Evolutionary conservation across 1,284 basidiomycete genomes (phyloP), one percentile per base, ranked within the genome.

Genomic region (Puccinia polysora): DNA sequence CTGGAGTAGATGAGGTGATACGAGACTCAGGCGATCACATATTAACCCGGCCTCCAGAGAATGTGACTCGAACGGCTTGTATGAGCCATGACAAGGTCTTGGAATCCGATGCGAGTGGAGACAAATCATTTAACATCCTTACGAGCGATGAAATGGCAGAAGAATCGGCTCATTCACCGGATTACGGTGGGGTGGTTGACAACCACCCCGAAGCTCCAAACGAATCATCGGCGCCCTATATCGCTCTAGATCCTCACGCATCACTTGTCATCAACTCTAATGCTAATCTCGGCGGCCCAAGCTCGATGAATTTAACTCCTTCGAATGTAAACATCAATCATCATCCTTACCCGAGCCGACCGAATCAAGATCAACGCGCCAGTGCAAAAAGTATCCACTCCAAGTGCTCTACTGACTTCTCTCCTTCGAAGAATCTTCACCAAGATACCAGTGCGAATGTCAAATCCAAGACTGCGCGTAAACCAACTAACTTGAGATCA

Each of bases 111-210:
- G 32, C n/a, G 5, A 45, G 8, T 36, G 58, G 34, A 4, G 58
- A 60, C 23, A 45, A 38, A n/a, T 43, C 58, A 1, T 8, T 60
- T 14, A 60, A 60, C 40, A 60, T 60, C 12, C 36, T 60, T n/a
- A 60, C 38, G n/a, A 60, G 58, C 15, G 58, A 60, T 45, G 58
- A 38, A n/a, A 60, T 56, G 53, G 12, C 30, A 34, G 53, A 56
- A 56, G 23, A 56, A 34, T n/a, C 6, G 32, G 32, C 32, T 6
- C 53, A 56, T 34, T 56, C 53, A 36, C 15, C 23, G 18, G 38
- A 56, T n/a, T 56, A 36, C 25, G 53, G 53, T n/a, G 20, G 32
- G 25, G 38, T 60, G n/a, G 58, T 38, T 10, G 58, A 60, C 25
- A 45, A 25, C 58, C 38, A 38, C 38, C 4, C 40, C 18, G 53